Evolutionary conservation across 108 stramenopile species (phyloP).

Genomic region (Cyclotella baltica): DNA sequence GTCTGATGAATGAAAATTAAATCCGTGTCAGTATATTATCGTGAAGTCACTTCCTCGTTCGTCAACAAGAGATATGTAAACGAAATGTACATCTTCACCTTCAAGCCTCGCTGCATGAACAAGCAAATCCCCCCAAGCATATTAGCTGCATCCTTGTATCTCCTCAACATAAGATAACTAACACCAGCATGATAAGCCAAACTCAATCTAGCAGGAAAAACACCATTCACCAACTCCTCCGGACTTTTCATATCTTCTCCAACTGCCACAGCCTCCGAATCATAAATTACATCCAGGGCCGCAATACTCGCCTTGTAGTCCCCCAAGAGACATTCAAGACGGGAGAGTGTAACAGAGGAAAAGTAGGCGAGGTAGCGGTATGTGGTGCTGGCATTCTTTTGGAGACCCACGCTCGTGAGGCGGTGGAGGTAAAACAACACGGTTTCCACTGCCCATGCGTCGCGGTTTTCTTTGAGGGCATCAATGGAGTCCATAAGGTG

Average conservation of each 20-base stretch:
- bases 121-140: constrained; percentile 80
- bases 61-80: neutral
- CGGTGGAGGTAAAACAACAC: constrained; percentile 93
- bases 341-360: constrained; percentile 87
- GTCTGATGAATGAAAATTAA: constrained; percentile 40
- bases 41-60: neutral
- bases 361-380: constrained; percentile 94
- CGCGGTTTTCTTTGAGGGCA: constrained; percentile 62
- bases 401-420: constrained; percentile 77
- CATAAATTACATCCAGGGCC: constrained; percentile 71
- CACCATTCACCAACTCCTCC: constrained; percentile 70
- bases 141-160: constrained; percentile 92
- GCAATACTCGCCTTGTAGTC: constrained; percentile 89
- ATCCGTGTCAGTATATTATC: neutral
- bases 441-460: constrained; percentile 95
- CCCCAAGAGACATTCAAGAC: constrained; percentile 96
- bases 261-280: constrained; percentile 36
- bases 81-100: constrained; percentile 38
- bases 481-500: constrained; percentile 80
- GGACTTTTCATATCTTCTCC: constrained; percentile 66
- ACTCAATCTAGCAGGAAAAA: constrained; percentile 89
- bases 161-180: constrained; percentile 91
- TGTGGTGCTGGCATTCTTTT: constrained; percentile 58
- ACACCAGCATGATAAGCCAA: constrained; percentile 95
- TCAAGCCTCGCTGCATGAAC: constrained; percentile 85